Conservation (phyloP, 306 rosid species). For the Pyrus communis region DNA sequence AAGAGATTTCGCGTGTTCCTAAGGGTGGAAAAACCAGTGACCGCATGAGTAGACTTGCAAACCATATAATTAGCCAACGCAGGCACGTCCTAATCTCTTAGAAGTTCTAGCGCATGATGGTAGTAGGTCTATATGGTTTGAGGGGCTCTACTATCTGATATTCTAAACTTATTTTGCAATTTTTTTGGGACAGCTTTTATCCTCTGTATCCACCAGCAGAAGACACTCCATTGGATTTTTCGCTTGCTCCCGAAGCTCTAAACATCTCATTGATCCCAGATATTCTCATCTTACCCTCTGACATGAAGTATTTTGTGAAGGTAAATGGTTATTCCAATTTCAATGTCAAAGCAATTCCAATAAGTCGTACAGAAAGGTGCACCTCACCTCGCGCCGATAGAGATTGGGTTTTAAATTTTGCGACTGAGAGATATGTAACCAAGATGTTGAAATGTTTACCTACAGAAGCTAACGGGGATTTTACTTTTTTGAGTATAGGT, state of each 20-base stretch:
- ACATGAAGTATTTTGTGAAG: constrained; percentile 77
- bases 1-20: constrained; percentile 76
- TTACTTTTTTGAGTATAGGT: constrained; percentile 36
- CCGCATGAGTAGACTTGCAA: constrained; percentile 81
- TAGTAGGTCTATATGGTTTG: constrained; percentile 1
- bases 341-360: not conserved
- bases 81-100: constrained; percentile 31
- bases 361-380: not conserved
- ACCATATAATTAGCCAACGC: constrained; percentile 66
- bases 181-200: constrained; percentile 65
- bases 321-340: constrained; percentile 27
- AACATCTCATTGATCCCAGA: constrained; percentile 64
- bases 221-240: constrained; percentile 76
- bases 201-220: constrained; percentile 90
- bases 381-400: not conserved
- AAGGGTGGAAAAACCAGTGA: constrained; percentile 53
- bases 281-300: constrained; percentile 85
- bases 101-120: not conserved
- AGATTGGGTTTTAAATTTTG: not conserved
- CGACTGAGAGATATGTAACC: too few relatives aligned
- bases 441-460: not conserved
- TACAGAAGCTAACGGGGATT: not conserved
- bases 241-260: constrained; percentile 78
- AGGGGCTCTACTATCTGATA: constrained; percentile 6
- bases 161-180: not conserved